phyloP scores from a whole-genome alignment of 2,329 filamentous ascomycete species.

The Orbilia brochopaga region DNA sequence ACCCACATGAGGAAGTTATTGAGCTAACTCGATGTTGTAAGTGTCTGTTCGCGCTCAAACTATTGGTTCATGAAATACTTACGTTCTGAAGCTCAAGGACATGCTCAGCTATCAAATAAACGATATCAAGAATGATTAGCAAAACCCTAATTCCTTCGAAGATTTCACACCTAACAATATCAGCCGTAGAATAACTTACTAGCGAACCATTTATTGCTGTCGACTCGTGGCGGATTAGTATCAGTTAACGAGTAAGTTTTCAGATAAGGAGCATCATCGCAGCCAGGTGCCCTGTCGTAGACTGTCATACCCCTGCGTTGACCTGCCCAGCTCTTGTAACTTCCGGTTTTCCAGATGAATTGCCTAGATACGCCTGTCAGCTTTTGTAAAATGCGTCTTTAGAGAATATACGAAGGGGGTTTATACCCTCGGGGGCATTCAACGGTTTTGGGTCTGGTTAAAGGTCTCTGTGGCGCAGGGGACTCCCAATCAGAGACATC shows the following conservation, averaged over 20 bases:
- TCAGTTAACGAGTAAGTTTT: slow-evolving; percentile 23
- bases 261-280: slow-evolving; percentile 24
- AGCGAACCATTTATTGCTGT: slow-evolving; percentile 15
- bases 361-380: slow-evolving; percentile 6
- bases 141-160: slow-evolving; percentile 1
- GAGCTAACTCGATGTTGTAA: slow-evolving; percentile 24
- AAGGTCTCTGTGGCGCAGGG: slow-evolving; percentile 20
- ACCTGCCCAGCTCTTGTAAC: slow-evolving; percentile 12
- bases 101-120: slow-evolving; percentile 20
- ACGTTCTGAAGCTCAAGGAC: slow-evolving; percentile 29
- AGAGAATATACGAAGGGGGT: slow-evolving; percentile 7
- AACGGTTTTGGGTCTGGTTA: slow-evolving; percentile 10
- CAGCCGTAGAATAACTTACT: slow-evolving; percentile 16
- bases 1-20: slow-evolving; percentile 31
- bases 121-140: slow-evolving; percentile 12
- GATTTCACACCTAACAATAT: slow-evolving; percentile 6
- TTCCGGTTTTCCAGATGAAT: slow-evolving; percentile 16
- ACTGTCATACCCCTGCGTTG: slow-evolving; percentile 35
- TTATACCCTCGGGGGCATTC: slow-evolving; percentile 5
- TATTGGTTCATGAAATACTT: slow-evolving; percentile 10
- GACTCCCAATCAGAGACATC: slow-evolving; percentile 24
- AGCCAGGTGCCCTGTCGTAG: slow-evolving; percentile 20
- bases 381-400: slow-evolving; percentile 4
- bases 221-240: slow-evolving; percentile 11
- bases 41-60: slow-evolving; percentile 14